Percentiles rank a stretch among this genome's conserved stretches.
phyloP scores from a whole-genome alignment of 2,329 filamentous ascomycete species.

The Alternaria sp. region DNA sequence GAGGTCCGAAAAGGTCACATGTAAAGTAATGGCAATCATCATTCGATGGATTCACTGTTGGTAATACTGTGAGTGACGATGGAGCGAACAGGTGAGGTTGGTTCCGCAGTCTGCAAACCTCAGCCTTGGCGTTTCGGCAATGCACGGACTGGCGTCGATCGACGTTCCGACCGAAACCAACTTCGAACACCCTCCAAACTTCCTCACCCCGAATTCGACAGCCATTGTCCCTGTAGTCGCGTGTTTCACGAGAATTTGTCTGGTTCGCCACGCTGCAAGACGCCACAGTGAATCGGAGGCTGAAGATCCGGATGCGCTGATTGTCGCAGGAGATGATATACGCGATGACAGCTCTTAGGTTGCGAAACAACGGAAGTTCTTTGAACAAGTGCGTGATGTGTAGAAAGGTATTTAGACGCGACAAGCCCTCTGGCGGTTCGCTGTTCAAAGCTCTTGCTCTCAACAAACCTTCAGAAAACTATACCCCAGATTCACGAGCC shows the following conservation, averaged over 20 bases:
- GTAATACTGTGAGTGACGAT: slow-evolving; percentile 1
- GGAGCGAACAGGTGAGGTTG: slow-evolving; percentile 15
- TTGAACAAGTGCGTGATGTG: not conserved
- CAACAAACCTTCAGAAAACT: slow-evolving; percentile 5
- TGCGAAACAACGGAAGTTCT: not conserved
- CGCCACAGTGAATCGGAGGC: not conserved
- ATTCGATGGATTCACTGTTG: not conserved
- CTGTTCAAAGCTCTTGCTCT: not conserved
- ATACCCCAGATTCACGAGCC: slow-evolving; percentile 14
- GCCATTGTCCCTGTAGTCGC: not conserved
- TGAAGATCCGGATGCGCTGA: not conserved
- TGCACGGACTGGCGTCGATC: slow-evolving; percentile 14
- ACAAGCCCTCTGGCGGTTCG: not conserved
- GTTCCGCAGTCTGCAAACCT: slow-evolving; percentile 30
- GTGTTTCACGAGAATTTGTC: slow-evolving; percentile 1
- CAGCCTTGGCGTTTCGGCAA: slow-evolving; percentile 17
- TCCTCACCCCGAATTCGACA: slow-evolving; percentile 2
- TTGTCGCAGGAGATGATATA: not conserved
- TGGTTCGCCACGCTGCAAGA: not conserved
- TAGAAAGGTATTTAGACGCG: not conserved
- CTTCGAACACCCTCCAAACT: slow-evolving; percentile 29
- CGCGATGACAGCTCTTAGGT: not conserved
- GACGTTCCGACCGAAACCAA: slow-evolving; percentile 23
- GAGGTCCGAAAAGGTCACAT: too few relatives aligned
- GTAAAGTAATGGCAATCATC: not conserved